Evolutionary conservation across 108 stramenopile species (phyloP).

Genomic region (Skeletonema tropicum): DNA sequence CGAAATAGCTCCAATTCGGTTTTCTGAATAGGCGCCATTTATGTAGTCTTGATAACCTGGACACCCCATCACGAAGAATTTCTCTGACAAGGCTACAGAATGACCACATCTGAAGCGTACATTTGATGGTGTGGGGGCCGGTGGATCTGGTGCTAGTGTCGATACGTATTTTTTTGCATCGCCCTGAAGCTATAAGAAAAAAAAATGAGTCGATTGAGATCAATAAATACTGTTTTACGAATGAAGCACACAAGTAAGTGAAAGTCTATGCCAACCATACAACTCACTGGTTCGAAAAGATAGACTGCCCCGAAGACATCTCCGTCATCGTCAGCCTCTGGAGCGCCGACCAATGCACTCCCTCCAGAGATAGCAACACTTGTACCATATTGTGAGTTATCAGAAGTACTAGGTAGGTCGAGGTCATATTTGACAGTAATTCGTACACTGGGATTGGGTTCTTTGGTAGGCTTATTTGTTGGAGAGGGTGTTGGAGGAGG

Average conservation of each 20-base stretch:
- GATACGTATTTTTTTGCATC: too few species aligned
- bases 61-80: not conserved
- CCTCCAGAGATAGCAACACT: not conserved
- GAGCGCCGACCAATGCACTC: too few species aligned
- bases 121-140: not conserved
- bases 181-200: too few species aligned
- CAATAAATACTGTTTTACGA: too few species aligned
- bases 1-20: not conserved
- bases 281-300: not conserved
- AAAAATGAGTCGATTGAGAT: too few species aligned
- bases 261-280: too few species aligned
- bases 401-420: too few species aligned
- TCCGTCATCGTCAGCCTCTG: not conserved
- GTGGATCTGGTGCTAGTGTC: too few species aligned
- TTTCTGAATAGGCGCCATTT: not conserved
- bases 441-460: too few species aligned
- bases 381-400: not conserved
- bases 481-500: too few species aligned
- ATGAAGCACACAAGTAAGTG: not conserved
- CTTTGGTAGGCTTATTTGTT: too few species aligned
- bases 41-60: not conserved
- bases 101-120: not conserved
- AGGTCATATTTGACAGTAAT: not conserved
- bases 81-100: too few species aligned
- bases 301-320: not conserved